phyloP scores from a whole-genome alignment of 371 early-diverging fungal genomes.

The Mucor circinelloides region DNA sequence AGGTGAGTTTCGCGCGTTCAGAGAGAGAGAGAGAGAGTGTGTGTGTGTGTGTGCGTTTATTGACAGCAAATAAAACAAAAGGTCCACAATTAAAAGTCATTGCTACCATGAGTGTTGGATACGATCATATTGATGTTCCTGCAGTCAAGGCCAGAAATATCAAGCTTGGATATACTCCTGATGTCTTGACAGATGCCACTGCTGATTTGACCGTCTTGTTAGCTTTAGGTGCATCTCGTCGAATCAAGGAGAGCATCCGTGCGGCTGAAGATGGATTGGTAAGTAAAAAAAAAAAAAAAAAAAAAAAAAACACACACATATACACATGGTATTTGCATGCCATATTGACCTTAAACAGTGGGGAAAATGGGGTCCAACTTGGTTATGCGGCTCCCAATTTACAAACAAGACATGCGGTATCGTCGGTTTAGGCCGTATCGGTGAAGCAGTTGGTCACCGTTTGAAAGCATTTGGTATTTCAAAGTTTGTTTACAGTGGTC shows the following conservation, averaged over 20 bases:
- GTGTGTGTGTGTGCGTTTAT: neutral
- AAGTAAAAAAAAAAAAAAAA: slow-evolving; percentile 6
- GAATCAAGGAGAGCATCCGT: slow-evolving; percentile 63
- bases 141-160: slow-evolving; percentile 54
- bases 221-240: slow-evolving; percentile 72
- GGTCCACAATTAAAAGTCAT: slow-evolving; percentile 63
- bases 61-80: slow-evolving; percentile 4
- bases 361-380: slow-evolving; percentile 70
- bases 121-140: slow-evolving; percentile 76
- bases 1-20: slow-evolving; percentile 29
- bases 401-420: slow-evolving; percentile 81
- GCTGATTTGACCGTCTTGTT: slow-evolving; percentile 82
- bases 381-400: slow-evolving; percentile 78
- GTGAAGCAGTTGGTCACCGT: slow-evolving; percentile 72
- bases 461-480: slow-evolving; percentile 71
- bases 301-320: no score
- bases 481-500: slow-evolving; percentile 59
- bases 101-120: slow-evolving; percentile 81
- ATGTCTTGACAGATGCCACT: slow-evolving; percentile 86
- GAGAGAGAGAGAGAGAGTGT: neutral
- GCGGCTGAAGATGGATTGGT: slow-evolving; percentile 59
- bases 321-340: neutral
- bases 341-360: slow-evolving; percentile 42
- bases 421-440: slow-evolving; percentile 87
- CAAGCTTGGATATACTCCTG: slow-evolving; percentile 82